Evolutionary conservation across 352 stramenopile species (phyloP), one percentile per base, ranked within the genome.

Genomic region (Vaucheria bursata): DNA sequence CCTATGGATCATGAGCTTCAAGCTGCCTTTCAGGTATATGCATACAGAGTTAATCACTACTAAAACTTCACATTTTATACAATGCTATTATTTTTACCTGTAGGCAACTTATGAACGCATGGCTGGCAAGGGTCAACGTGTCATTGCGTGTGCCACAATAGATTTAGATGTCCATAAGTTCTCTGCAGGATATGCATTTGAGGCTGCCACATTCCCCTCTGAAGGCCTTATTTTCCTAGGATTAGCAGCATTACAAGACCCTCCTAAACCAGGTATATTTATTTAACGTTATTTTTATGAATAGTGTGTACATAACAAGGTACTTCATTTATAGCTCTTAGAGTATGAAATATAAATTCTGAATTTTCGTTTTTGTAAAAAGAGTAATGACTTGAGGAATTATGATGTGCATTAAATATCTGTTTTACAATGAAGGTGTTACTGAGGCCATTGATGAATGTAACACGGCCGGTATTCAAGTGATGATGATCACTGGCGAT

Each of bases 221-320:
- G 65, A 72, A 25, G 8, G 8, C 65, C 2, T 72, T 2, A 8
- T 38, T 2, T 81, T 81, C 71, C 25, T 98, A 75, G 94, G 94
- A 50, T 85, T 98, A 70, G 96, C 97, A 86, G 92, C 93, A 4
- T 87, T 98, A 38, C 97, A 97, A 75, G 95, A 98, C 81, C 94
- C 94, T 3, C 94, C 94, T 12, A 93, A 94, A 72, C 85, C 87
- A 0, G 65, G 65, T 72, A 50, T 50, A 12, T n/a, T n/a, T n/a
- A n/a, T n/a, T n/a, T n/a, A 50, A 50, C 5, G 5, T 12, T 50
- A 50, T 5, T 50, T 12, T 50, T 12, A 12, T 12, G 39, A 12
- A 50, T 50, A 50, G 5, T 5, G 5, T 50, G 12, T 50, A 50
- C 5, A 12, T 12, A 12, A 50, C 12, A 50, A 12, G 39, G 39